These are phyloP conservation scores for Pythium insidiosum DNA, from an alignment of 352 stramenopile genomes.

Conservation along the genomic window DNA sequence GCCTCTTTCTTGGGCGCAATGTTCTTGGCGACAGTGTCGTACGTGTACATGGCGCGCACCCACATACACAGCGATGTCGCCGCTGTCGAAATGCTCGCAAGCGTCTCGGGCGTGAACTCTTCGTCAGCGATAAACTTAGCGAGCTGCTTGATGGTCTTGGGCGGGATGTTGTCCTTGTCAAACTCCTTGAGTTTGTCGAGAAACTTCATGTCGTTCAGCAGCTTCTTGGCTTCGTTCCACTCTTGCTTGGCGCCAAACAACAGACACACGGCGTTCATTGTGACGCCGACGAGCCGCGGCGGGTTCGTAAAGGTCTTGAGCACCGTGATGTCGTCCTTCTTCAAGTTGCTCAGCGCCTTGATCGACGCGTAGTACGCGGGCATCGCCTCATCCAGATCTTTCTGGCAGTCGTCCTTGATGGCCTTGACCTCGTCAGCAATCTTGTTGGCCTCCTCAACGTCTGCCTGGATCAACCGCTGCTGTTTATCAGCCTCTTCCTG, in stretches of 20 bases:
- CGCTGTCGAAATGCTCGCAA: slow-evolving; percentile 84
- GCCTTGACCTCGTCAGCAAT: slow-evolving; percentile 88
- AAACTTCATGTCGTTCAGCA: slow-evolving; percentile 91
- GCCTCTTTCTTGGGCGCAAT: slow-evolving; percentile 92
- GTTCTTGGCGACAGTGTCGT: slow-evolving; percentile 91
- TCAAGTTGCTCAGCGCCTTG: slow-evolving; percentile 84
- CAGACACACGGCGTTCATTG: slow-evolving; percentile 90
- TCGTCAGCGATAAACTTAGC: slow-evolving; percentile 86
- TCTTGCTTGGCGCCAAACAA: slow-evolving; percentile 85
- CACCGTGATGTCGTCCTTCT: slow-evolving; percentile 91
- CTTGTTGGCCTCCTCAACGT: slow-evolving; percentile 87
- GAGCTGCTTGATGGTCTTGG: slow-evolving; percentile 85
- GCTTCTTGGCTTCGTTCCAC: slow-evolving; percentile 89
- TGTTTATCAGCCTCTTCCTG: slow-evolving; percentile 89
- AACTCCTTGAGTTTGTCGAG: slow-evolving; percentile 84
- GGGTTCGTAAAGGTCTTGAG: slow-evolving; percentile 91
- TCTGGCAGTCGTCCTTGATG: slow-evolving; percentile 93
- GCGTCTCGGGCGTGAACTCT: slow-evolving; percentile 89
- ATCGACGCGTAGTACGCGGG: slow-evolving; percentile 89
- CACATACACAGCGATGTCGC: slow-evolving; percentile 93
- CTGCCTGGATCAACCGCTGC: slow-evolving; percentile 86
- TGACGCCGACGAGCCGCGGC: slow-evolving; percentile 82
- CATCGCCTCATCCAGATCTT: slow-evolving; percentile 90
- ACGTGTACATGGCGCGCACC: slow-evolving; percentile 91
- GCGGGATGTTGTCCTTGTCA: slow-evolving; percentile 85